A percentile compares a stretch with the other conserved stretches of the same genome.
phyloP scores from a whole-genome alignment of 768 basidiomycete species.

The Boletus rex-veris region DNA sequence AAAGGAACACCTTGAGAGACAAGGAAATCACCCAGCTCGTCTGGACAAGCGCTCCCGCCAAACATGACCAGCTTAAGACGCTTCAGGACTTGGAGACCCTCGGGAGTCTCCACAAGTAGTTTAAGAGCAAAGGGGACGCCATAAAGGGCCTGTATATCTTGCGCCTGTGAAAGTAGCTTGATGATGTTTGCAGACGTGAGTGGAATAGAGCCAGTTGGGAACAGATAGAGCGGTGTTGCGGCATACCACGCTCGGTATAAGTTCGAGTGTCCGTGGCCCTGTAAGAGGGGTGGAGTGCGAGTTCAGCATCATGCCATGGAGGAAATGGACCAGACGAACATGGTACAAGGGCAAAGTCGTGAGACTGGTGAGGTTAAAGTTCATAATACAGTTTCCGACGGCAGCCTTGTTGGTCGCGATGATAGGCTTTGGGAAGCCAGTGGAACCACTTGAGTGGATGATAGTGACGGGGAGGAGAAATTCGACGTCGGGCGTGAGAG shows the following conservation, averaged over 20 bases:
- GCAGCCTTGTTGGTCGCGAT: conserved; percentile 35
- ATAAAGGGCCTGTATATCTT: conserved; percentile 31
- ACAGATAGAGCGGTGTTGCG: conserved; percentile 40
- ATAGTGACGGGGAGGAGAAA: conserved; percentile 18
- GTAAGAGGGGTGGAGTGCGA: background rate
- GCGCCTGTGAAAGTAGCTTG: conserved; percentile 34
- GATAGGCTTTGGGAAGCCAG: conserved; percentile 49
- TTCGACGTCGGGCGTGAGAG: conserved; percentile 21
- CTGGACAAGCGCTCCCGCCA: conserved; percentile 51
- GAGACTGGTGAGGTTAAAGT: conserved; percentile 22
- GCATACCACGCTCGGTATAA: conserved; percentile 44
- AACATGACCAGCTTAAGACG: conserved; percentile 48
- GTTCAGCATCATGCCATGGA: background rate
- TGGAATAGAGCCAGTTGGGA: conserved; percentile 40
- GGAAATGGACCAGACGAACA: conserved; percentile 19
- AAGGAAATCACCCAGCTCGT: conserved; percentile 51
- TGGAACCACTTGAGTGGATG: conserved; percentile 33
- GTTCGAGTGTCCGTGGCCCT: conserved; percentile 24
- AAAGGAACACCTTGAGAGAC: conserved; percentile 47
- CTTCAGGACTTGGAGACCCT: conserved; percentile 41
- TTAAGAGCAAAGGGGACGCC: conserved; percentile 40
- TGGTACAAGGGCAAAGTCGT: conserved; percentile 32
- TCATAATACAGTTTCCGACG: conserved; percentile 34
- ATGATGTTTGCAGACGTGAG: conserved; percentile 46
- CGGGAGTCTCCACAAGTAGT: conserved; percentile 45